Percentiles rank a stretch among this genome's conserved stretches.
These are phyloP conservation scores for Kwoniella sp. DNA, from an alignment of 768 basidiomycete species.

Conservation along the genomic window DNA sequence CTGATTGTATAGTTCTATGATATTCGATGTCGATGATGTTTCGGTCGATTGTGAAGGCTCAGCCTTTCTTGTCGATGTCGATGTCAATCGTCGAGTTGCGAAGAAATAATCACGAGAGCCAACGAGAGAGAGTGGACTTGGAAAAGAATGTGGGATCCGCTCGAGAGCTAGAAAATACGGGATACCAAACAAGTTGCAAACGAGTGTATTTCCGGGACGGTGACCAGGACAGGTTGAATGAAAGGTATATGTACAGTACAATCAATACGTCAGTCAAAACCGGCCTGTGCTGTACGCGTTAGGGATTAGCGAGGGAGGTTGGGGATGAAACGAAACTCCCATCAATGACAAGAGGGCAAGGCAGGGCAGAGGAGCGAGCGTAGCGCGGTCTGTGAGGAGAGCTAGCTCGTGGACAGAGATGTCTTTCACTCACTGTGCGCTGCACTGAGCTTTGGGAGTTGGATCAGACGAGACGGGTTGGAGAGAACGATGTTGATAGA, in stretches of 20 bases:
- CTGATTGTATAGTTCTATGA: too few relatives aligned
- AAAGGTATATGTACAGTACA: neutral
- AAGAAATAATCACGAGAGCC: neutral
- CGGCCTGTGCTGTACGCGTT: neutral
- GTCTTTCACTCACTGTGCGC: neutral
- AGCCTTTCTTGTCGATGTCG: neutral
- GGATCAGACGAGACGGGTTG: neutral
- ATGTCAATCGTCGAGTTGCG: neutral
- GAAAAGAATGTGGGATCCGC: neutral
- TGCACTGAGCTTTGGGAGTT: neutral
- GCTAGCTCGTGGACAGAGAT: neutral
- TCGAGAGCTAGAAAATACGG: neutral
- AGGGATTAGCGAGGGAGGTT: neutral
- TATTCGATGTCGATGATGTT: neutral
- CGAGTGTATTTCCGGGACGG: too few relatives aligned
- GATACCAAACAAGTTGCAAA: neutral
- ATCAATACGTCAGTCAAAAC: slow-evolving; percentile 1
- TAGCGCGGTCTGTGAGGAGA: neutral
- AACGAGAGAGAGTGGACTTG: slow-evolving; percentile 1
- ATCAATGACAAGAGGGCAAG: neutral
- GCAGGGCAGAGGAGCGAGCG: neutral
- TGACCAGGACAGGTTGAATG: neutral
- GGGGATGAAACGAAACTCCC: neutral
- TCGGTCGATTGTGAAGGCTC: slow-evolving; percentile 1
- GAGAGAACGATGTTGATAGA: neutral